Percentiles rank a stretch among this genome's conserved stretches.
Evolutionary conservation across 2,329 filamentous ascomycete genomes (phyloP).

Genomic region (Elsinoe arachidis): DNA sequence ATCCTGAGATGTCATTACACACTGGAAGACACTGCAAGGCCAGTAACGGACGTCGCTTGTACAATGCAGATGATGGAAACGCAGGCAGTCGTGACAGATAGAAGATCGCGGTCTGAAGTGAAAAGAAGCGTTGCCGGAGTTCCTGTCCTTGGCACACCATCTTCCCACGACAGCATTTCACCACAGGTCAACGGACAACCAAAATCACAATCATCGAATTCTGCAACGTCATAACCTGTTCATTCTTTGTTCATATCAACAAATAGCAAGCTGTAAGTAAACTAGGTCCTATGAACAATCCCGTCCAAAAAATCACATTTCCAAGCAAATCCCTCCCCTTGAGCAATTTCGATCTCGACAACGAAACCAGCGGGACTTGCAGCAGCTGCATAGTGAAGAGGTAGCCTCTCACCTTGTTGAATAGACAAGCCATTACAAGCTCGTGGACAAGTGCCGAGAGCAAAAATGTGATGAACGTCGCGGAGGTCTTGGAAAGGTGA

Average conservation of each 20-base stretch:
- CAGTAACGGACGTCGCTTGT: no score
- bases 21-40: no score
- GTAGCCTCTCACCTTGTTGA: conserved; percentile 68
- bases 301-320: conserved; percentile 70
- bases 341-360: conserved; percentile 60
- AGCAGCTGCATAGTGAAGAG: conserved; percentile 64
- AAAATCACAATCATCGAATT: neutral
- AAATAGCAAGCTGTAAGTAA: conserved; percentile 47
- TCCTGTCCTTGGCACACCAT: no score
- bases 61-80: no score
- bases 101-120: no score
- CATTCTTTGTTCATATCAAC: conserved; percentile 29
- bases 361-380: conserved; percentile 60
- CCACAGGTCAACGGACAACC: neutral
- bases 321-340: conserved; percentile 55
- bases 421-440: conserved; percentile 71
- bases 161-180: no score
- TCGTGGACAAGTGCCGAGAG: conserved; percentile 65
- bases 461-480: conserved; percentile 68
- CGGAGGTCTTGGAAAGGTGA: conserved; percentile 59
- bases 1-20: no score
- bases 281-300: conserved; percentile 68
- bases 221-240: neutral
- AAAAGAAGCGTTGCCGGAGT: no score
- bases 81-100: no score